A percentile compares a stretch with the other conserved stretches of the same genome.
Evolutionary conservation across 2,329 filamentous ascomycete genomes (phyloP).

Genomic region (Cercospora sp.): DNA sequence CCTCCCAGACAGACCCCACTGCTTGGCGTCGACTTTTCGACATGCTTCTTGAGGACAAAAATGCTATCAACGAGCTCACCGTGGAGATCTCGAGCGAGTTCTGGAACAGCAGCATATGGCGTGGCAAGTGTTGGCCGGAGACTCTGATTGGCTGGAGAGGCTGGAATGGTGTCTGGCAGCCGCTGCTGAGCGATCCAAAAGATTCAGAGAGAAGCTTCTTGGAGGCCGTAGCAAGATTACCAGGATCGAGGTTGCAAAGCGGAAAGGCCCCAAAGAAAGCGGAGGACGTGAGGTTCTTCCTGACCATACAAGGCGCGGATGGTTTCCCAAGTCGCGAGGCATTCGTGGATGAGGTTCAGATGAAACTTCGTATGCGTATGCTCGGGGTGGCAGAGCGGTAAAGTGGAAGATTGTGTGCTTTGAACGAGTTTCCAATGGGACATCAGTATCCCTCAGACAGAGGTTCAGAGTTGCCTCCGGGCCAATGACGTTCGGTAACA

Average conservation of each 20-base stretch:
- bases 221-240: slow-evolving; percentile 12
- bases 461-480: not conserved
- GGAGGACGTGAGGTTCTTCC: slow-evolving; percentile 17
- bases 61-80: slow-evolving; percentile 11
- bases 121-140: slow-evolving; percentile 9
- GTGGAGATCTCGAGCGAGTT: slow-evolving; percentile 16
- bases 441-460: not conserved
- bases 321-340: slow-evolving; percentile 12
- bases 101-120: slow-evolving; percentile 10
- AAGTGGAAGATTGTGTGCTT: not conserved
- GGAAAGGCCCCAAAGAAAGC: slow-evolving; percentile 7
- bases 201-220: slow-evolving; percentile 12
- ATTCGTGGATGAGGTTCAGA: slow-evolving; percentile 17
- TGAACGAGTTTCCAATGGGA: not conserved
- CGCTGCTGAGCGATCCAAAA: not conserved
- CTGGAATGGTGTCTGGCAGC: slow-evolving; percentile 8
- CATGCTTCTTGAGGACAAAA: not conserved
- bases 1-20: slow-evolving; percentile 13
- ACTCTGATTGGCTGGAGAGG: slow-evolving; percentile 13
- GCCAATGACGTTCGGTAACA: too few species aligned
- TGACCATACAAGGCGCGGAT: slow-evolving; percentile 5
- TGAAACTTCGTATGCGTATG: slow-evolving; percentile 10
- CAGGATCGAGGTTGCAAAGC: slow-evolving; percentile 6
- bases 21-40: slow-evolving; percentile 16
- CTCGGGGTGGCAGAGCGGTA: not conserved